Evolutionary conservation across 2,329 filamentous ascomycete genomes (phyloP).

Genomic region (Colletotrichum horii): DNA sequence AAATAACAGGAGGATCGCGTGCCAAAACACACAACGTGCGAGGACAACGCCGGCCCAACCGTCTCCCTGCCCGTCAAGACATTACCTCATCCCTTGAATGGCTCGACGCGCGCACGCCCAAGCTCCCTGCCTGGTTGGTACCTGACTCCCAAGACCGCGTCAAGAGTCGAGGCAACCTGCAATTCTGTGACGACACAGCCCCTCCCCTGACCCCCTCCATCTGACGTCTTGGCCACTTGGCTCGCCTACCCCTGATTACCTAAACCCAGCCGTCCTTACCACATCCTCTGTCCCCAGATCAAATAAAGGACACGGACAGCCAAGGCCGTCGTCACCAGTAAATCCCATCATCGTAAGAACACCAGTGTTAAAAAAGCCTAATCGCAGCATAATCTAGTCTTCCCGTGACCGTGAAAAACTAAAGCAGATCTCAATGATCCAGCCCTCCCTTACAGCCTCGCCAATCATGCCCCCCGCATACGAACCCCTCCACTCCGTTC

Average conservation of each 20-base stretch:
- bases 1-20: not conserved
- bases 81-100: not conserved
- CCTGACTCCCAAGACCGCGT: not conserved
- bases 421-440: not conserved
- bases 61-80: not conserved
- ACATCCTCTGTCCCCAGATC: not conserved
- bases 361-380: accelerated
- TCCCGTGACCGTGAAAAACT: not conserved
- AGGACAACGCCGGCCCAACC: not conserved
- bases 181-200: conserved; percentile 1
- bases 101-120: not conserved
- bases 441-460: not conserved
- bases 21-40: not conserved
- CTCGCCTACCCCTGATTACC: not conserved
- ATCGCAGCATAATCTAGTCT: not conserved
- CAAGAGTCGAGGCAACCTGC: not conserved
- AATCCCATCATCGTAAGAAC: not conserved
- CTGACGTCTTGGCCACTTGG: not conserved
- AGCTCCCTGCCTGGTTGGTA: not conserved
- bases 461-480: not conserved
- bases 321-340: not conserved
- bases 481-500: not conserved
- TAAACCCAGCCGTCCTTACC: not conserved
- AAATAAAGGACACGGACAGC: not conserved
- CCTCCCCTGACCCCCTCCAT: not conserved